Evolutionary conservation across 768 basidiomycete genomes (phyloP).

Genomic region (Serendipita sp.): DNA sequence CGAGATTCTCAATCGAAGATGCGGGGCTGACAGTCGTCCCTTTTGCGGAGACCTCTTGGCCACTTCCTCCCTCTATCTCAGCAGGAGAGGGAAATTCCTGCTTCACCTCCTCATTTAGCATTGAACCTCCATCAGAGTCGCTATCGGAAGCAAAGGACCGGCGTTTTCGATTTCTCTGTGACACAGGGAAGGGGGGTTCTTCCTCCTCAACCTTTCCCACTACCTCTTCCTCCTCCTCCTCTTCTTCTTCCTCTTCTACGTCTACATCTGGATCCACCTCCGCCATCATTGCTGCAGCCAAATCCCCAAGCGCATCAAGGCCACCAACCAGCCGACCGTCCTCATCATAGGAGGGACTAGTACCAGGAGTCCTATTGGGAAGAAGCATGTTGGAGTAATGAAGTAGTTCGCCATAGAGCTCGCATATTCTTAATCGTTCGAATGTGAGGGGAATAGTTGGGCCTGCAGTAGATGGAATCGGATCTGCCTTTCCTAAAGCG

Average conservation of each 20-base stretch:
- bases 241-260: slow-evolving; percentile 39
- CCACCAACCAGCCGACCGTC: slow-evolving; percentile 84
- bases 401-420: slow-evolving; percentile 88
- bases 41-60: background rate
- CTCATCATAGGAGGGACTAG: slow-evolving; percentile 55
- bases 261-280: slow-evolving; percentile 38
- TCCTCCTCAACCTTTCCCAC: slow-evolving; percentile 18
- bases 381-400: slow-evolving; percentile 98
- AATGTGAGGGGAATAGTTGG: slow-evolving; percentile 68
- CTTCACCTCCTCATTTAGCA: background rate
- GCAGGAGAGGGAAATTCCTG: background rate
- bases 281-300: slow-evolving; percentile 67
- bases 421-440: slow-evolving; percentile 90
- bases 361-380: slow-evolving; percentile 63
- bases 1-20: slow-evolving; percentile 1
- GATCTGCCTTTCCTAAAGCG: slow-evolving; percentile 34
- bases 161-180: slow-evolving; percentile 13
- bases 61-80: background rate
- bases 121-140: background rate
- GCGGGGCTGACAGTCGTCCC: background rate
- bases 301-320: slow-evolving; percentile 62
- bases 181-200: slow-evolving; percentile 29
- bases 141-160: slow-evolving; percentile 4
- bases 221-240: slow-evolving; percentile 47
- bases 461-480: slow-evolving; percentile 60